A percentile compares a stretch with the other conserved stretches of the same genome.
These are phyloP conservation scores for Mycena sp. DNA, from an alignment of 1,284 basidiomycete genomes.

Conservation along the genomic window DNA sequence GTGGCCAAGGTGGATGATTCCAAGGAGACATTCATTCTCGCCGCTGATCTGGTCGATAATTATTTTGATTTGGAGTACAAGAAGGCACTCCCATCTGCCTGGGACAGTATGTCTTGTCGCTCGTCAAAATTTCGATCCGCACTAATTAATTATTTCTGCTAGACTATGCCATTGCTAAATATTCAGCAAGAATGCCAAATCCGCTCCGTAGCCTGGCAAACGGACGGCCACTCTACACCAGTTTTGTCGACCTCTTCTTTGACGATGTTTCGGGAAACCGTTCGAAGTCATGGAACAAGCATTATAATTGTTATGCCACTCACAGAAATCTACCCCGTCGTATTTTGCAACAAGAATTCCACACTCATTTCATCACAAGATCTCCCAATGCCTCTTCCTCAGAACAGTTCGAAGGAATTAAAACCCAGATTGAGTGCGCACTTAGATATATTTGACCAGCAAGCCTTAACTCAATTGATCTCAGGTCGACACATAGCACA, in stretches of 20 bases:
- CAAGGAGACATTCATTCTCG: not conserved
- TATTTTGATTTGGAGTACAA: conserved; percentile 4
- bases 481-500: not conserved
- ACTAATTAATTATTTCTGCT: too few relatives aligned
- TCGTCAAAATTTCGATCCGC: too few relatives aligned
- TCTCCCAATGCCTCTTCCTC: conserved; percentile 1
- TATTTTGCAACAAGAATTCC: too few relatives aligned
- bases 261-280: conserved; percentile 48
- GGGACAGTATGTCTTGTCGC: not conserved
- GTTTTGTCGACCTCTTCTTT: conserved; percentile 33
- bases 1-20: not conserved
- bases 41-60: not conserved
- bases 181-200: conserved; percentile 12
- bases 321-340: conserved; percentile 40
- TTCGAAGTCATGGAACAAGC: conserved; percentile 43
- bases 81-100: not conserved
- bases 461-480: not conserved
- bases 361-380: conserved; percentile 30
- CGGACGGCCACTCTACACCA: conserved; percentile 19
- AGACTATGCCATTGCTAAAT: too few relatives aligned
- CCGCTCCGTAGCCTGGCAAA: conserved; percentile 7
- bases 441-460: not conserved
- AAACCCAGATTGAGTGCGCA: not conserved
- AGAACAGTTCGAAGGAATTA: conserved; percentile 3
- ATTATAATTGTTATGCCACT: conserved; percentile 42